Evolutionary conservation across 2,329 filamentous ascomycete genomes (phyloP), one percentile per base, ranked within the genome.

Genomic region (Aspergillus tubingensis): DNA sequence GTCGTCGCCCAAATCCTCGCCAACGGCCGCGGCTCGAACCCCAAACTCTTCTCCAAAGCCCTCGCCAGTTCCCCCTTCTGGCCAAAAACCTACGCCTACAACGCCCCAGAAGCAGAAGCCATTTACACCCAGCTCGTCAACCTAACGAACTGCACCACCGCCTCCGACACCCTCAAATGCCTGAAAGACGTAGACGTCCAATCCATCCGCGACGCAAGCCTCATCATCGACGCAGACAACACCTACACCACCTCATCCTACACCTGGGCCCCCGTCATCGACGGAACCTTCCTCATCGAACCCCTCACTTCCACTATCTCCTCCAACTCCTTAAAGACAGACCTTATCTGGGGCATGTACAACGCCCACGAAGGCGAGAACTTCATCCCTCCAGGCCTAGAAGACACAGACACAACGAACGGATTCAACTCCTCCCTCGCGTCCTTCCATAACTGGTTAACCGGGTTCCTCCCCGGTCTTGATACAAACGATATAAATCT

Each of bases 351-450:
- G 63, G 78, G 80, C n/a, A 83, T 82, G 77, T 88, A 87, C 70
- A 88, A 88, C 68, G 79, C 82, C 0, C 83, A 87, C 67, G 86
- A 88, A 71, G 86, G 86, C 21, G 82, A 88, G 69, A 86, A 85
- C 63, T 88, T 89, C 65, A 76, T 86, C 21, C 84, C 85, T 0
- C 69, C 80, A 0, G 82, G 81, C 0, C 74, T 88, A 1, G 68
- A 74, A 17, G 75, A 72, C 51, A 61, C 55, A 13, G 23, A 30
- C 8, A 70, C 73, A 6, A 67, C 69, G 0, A 74, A 75, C 2
- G 77, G 79, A 0, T 86, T 83, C 68, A 86, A 86, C 63, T 78
- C 79, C 1, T 84, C 80, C 1, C 54, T 58, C 1, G 74, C 78
- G 0, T 81, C 80, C 3, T 86, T 87, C 65, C 74, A 82, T 21